A percentile compares a stretch with the other conserved stretches of the same genome.
phyloP scores from a whole-genome alignment of 164 flowering plant species.

The Taxillus chinensis region DNA sequence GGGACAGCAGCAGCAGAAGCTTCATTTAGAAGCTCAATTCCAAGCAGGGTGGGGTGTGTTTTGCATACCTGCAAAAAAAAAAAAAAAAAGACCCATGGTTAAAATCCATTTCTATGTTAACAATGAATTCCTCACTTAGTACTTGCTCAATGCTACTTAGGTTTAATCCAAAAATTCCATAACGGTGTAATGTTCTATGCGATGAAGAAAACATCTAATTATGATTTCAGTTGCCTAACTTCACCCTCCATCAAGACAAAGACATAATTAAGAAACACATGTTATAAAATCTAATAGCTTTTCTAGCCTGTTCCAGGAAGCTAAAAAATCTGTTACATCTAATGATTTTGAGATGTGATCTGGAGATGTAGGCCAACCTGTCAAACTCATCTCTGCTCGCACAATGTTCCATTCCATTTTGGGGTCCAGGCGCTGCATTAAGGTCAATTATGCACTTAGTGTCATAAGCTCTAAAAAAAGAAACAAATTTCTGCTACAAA shows the following conservation, averaged over 20 bases:
- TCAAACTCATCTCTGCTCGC: constrained; percentile 18
- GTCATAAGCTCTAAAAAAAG: constrained; percentile 19
- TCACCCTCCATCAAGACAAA: neutral
- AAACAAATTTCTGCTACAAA: neutral
- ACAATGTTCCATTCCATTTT: constrained; percentile 18
- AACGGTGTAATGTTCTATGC: no score
- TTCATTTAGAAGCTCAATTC: constrained; percentile 26
- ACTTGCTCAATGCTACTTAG: no score
- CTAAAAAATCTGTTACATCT: constrained; percentile 16
- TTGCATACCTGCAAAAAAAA: constrained; percentile 11
- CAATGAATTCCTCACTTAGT: no score
- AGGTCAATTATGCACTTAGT: constrained; percentile 19
- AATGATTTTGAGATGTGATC: constrained; percentile 10
- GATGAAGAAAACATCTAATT: neutral
- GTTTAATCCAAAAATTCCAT: no score
- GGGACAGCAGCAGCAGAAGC: constrained; percentile 16
- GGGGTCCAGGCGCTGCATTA: constrained; percentile 17
- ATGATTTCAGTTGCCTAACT: neutral
- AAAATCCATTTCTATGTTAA: neutral
- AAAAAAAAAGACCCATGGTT: neutral
- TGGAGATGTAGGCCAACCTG: constrained; percentile 16
- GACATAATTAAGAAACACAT: neutral
- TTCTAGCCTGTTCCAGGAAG: constrained; percentile 7
- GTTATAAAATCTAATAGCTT: neutral
- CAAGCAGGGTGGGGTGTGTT: constrained; percentile 9